Percentiles rank a stretch among this genome's conserved stretches.
These are phyloP conservation scores for Colletotrichum liaoningense DNA, from an alignment of 2,329 filamentous ascomycete species.

Conservation along the genomic window DNA sequence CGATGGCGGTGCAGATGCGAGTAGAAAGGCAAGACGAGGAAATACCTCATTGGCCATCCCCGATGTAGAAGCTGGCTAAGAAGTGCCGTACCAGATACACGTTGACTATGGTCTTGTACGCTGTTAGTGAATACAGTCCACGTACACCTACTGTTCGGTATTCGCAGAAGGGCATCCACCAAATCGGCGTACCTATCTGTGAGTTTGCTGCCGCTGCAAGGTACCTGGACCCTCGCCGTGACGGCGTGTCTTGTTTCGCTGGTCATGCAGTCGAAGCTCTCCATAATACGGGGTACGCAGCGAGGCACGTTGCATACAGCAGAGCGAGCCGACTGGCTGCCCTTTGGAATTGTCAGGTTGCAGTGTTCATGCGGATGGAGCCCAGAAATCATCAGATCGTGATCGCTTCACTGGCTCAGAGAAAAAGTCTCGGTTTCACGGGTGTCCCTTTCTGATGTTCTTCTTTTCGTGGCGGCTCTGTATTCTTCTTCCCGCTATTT, in stretches of 20 bases:
- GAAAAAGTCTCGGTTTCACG: background rate
- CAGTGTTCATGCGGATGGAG: slow-evolving; percentile 33
- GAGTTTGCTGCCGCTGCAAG: slow-evolving; percentile 14
- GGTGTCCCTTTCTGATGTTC: background rate
- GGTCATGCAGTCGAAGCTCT: slow-evolving; percentile 12
- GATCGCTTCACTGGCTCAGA: slow-evolving; percentile 3
- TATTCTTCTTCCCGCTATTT: background rate
- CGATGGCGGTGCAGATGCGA: slow-evolving; percentile 3
- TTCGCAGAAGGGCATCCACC: background rate
- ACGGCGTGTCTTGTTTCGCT: background rate
- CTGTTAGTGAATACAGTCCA: background rate
- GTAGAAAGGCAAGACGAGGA: background rate
- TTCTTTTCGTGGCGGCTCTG: background rate
- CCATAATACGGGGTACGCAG: slow-evolving; percentile 24
- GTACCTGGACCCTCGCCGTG: background rate
- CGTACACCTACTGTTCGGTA: background rate
- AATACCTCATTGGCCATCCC: slow-evolving; percentile 26
- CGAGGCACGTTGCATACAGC: slow-evolving; percentile 21
- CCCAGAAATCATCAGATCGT: slow-evolving; percentile 2
- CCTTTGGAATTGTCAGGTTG: slow-evolving; percentile 8
- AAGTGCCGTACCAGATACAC: background rate
- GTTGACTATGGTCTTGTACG: background rate
- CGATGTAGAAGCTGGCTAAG: slow-evolving; percentile 20
- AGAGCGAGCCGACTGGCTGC: slow-evolving; percentile 24
- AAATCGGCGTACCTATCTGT: background rate